phyloP scores from a whole-genome alignment of 306 rosid genomes.

The Lagenaria siceraria region DNA sequence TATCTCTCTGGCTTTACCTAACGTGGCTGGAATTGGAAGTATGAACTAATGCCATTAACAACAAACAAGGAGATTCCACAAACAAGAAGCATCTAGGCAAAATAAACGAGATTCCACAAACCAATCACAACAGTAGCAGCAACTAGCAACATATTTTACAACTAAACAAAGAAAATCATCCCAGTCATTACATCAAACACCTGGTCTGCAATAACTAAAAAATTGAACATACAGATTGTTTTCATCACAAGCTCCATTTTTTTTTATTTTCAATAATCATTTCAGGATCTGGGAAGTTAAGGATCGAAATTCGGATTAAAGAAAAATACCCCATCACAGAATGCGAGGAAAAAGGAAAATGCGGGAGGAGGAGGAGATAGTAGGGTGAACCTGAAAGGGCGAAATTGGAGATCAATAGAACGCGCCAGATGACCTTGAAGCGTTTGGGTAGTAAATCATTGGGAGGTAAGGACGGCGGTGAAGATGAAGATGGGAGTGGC shows the following conservation, averaged over 20 bases:
- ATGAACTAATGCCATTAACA: neutral
- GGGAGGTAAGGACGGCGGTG: constrained; percentile 4
- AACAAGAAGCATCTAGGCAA: neutral
- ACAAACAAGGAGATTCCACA: neutral
- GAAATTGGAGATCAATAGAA: constrained; percentile 59
- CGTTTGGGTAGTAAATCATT: constrained; percentile 31
- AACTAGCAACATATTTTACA: neutral
- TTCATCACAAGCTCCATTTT: neutral
- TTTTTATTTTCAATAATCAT: neutral
- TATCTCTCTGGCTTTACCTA: neutral
- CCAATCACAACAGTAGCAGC: neutral
- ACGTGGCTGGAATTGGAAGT: neutral
- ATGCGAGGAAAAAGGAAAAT: neutral
- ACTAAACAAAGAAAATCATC: neutral
- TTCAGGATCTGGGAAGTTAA: neutral
- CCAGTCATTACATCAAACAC: constrained; percentile 1
- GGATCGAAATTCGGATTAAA: neutral
- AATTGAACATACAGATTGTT: neutral
- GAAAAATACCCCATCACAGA: neutral
- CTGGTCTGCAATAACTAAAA: neutral
- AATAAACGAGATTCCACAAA: neutral
- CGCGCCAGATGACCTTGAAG: constrained; percentile 64
- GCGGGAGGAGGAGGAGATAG: neutral
- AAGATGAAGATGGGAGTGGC: neutral
- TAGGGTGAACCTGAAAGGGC: constrained; percentile 55